phyloP scores from a whole-genome alignment of 2,329 filamentous ascomycete species.

The Scortechinia acanthostroma region DNA sequence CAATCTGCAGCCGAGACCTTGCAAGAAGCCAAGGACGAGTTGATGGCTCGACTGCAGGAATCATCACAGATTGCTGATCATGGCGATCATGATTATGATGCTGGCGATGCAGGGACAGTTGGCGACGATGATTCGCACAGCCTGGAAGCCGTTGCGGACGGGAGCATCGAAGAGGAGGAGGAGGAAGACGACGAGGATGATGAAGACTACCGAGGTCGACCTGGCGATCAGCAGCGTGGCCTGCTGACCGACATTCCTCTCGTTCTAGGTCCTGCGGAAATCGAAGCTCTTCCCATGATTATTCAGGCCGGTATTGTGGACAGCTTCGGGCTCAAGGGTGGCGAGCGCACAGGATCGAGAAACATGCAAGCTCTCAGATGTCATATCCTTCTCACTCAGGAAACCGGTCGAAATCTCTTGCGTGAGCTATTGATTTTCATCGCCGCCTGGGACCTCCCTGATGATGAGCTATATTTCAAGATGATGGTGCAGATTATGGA shows the following conservation, averaged over 20 bases:
- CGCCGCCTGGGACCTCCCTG: slow-evolving; percentile 61
- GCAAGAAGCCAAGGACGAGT: slow-evolving; percentile 38
- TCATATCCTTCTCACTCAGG: slow-evolving; percentile 56
- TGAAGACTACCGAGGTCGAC: slow-evolving; percentile 33
- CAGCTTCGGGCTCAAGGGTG: slow-evolving; percentile 37
- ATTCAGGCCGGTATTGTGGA: slow-evolving; percentile 62
- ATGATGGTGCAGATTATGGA: slow-evolving; percentile 70
- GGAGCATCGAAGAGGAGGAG: slow-evolving; percentile 7
- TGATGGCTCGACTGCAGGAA: slow-evolving; percentile 37
- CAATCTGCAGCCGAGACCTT: slow-evolving; percentile 36
- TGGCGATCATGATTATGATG: slow-evolving; percentile 4
- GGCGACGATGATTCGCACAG: slow-evolving; percentile 29
- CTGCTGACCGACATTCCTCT: slow-evolving; percentile 59
- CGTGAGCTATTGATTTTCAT: slow-evolving; percentile 62
- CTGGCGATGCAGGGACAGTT: slow-evolving; percentile 13
- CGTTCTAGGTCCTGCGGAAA: slow-evolving; percentile 57
- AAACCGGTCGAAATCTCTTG: slow-evolving; percentile 56
- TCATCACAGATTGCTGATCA: slow-evolving; percentile 19
- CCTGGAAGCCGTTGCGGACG: slow-evolving; percentile 14
- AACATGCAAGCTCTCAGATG: slow-evolving; percentile 61
- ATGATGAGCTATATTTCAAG: slow-evolving; percentile 64
- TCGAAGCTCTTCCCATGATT: slow-evolving; percentile 63
- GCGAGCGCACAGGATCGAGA: slow-evolving; percentile 8
- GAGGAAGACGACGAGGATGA: slow-evolving; percentile 35
- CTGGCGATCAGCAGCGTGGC: slow-evolving; percentile 42